Evolutionary conservation across 306 rosid genomes (phyloP).

Genomic region (Amphicarpaea edgeworthii): DNA sequence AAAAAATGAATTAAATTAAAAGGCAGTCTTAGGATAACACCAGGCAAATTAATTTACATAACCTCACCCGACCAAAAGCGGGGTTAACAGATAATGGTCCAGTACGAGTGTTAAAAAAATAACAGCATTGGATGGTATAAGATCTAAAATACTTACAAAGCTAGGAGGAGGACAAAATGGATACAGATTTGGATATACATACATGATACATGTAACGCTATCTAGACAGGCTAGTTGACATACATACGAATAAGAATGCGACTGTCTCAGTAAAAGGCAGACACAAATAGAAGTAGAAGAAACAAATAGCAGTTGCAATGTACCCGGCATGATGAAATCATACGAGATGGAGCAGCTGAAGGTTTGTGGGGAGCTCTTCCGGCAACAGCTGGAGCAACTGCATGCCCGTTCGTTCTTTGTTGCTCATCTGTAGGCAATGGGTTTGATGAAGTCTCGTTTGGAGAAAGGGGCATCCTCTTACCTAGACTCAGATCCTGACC

Average conservation of each 20-base stretch:
- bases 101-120: constrained; percentile 44
- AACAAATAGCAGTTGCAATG: constrained; percentile 54
- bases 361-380: constrained; percentile 88
- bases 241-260: constrained; percentile 18
- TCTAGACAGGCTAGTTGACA: constrained; percentile 35
- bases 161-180: constrained; percentile 44
- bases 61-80: constrained; percentile 43
- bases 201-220: constrained; percentile 63
- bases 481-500: constrained; percentile 82
- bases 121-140: constrained; percentile 53
- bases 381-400: constrained; percentile 90
- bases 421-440: constrained; percentile 85
- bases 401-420: constrained; percentile 71
- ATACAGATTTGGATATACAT: constrained; percentile 59
- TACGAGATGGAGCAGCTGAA: constrained; percentile 66
- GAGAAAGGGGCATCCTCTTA: constrained; percentile 62
- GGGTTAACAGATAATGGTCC: constrained; percentile 43
- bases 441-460: constrained; percentile 63
- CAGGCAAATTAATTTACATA: constrained; percentile 48
- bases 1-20: not conserved
- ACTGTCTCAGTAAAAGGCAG: constrained; percentile 40
- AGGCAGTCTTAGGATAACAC: not conserved
- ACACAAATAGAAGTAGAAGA: constrained; percentile 51
- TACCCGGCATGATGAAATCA: constrained; percentile 44
- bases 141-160: constrained; percentile 51